Percentiles rank a stretch among this genome's conserved stretches.
Evolutionary conservation across 345 rosid species (phyloP).

Genomic region (Isatis tinctoria): DNA sequence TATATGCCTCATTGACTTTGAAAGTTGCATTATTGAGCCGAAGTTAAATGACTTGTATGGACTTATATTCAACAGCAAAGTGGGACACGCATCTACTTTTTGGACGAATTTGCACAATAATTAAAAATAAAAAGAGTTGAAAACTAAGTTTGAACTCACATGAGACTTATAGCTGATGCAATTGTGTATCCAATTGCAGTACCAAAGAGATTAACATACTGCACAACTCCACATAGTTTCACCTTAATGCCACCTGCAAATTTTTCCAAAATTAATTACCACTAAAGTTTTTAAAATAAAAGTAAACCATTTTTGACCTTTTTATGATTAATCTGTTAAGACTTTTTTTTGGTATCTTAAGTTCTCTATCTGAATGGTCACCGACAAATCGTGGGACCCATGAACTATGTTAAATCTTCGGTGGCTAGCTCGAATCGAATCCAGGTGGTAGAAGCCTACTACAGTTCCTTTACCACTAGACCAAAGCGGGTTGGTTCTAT

Average conservation of each 20-base stretch:
- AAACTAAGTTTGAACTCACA: conserved; percentile 38
- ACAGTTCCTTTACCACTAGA: no score
- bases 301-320: no score
- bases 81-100: conserved; percentile 29
- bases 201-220: conserved; percentile 69
- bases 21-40: conserved; percentile 11
- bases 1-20: conserved; percentile 3
- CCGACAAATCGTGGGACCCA: no score
- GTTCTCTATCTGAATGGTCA: no score
- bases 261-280: no score
- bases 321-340: no score
- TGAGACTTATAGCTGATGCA: conserved; percentile 65
- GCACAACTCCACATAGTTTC: conserved; percentile 61
- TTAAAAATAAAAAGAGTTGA: background rate
- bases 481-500: no score
- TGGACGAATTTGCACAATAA: background rate
- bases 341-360: no score
- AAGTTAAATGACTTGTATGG: background rate
- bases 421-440: no score
- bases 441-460: no score
- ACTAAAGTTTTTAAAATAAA: no score
- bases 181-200: conserved; percentile 74
- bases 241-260: conserved; percentile 58
- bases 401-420: no score
- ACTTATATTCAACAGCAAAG: background rate